These are phyloP conservation scores for Pholiota conissans DNA, from an alignment of 768 basidiomycete species.

Conservation along the genomic window DNA sequence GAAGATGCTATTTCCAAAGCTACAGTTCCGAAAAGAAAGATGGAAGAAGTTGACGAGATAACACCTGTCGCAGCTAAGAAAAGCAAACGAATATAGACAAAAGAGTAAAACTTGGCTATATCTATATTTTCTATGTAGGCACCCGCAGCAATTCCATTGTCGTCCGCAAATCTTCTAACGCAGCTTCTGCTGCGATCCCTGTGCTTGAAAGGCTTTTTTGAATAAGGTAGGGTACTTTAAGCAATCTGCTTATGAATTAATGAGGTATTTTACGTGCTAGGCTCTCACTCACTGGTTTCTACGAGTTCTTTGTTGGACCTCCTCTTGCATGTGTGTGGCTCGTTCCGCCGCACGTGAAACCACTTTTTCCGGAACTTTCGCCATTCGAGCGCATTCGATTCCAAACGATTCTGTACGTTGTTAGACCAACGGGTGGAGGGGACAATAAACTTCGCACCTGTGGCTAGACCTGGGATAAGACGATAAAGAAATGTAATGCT, in stretches of 20 bases:
- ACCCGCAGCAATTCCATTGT: slow-evolving; percentile 24
- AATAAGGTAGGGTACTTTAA: slow-evolving; percentile 27
- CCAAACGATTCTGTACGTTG: slow-evolving; percentile 71
- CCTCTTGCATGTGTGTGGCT: slow-evolving; percentile 53
- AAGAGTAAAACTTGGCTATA: slow-evolving; percentile 31
- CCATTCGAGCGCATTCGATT: slow-evolving; percentile 88
- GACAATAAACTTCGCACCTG: slow-evolving; percentile 32
- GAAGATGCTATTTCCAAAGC: slow-evolving; percentile 19
- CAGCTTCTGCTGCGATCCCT: slow-evolving; percentile 17
- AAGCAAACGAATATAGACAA: slow-evolving; percentile 42
- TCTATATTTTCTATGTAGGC: slow-evolving; percentile 7
- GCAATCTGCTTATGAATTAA: too few relatives aligned
- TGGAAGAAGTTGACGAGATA: slow-evolving; percentile 30
- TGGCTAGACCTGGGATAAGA: slow-evolving; percentile 69
- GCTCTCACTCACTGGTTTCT: slow-evolving; percentile 44
- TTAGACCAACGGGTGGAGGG: neutral
- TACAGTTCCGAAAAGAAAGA: slow-evolving; percentile 24
- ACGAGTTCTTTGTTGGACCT: slow-evolving; percentile 49
- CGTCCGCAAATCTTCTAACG: slow-evolving; percentile 27
- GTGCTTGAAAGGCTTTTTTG: slow-evolving; percentile 20
- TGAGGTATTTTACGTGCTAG: too few relatives aligned
- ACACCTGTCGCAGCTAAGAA: slow-evolving; percentile 14
- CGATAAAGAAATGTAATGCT: slow-evolving; percentile 88
- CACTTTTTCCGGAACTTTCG: slow-evolving; percentile 74
- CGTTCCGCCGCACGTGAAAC: slow-evolving; percentile 58